Conservation (phyloP, 495 filamentous ascomycete species). For the Aspergillus carlsbadensis region DNA sequence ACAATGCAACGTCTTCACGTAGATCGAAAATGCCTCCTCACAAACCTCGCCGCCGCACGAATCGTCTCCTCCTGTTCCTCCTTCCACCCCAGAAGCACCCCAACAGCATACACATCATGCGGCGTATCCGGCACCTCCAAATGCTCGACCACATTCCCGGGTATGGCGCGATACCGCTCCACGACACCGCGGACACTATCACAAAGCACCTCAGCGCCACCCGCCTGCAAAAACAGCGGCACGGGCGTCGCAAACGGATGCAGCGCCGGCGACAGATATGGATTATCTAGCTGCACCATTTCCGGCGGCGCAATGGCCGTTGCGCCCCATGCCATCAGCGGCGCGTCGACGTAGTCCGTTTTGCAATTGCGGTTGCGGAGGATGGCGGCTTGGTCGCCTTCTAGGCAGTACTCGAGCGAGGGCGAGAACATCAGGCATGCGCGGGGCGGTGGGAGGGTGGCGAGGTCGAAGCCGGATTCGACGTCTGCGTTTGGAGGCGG, state of each 20-base stretch:
- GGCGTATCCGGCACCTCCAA: slow-evolving; percentile 24
- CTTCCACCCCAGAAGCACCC: slow-evolving; percentile 26
- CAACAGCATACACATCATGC: slow-evolving; percentile 36
- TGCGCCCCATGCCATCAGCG: slow-evolving; percentile 32
- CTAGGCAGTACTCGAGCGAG: slow-evolving; percentile 24
- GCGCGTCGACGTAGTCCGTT: slow-evolving; percentile 28
- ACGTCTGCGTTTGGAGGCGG: background rate
- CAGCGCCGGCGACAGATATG: slow-evolving; percentile 29
- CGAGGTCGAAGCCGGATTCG: background rate
- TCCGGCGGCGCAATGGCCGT: slow-evolving; percentile 20
- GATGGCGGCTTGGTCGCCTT: slow-evolving; percentile 10
- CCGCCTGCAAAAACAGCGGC: slow-evolving; percentile 33
- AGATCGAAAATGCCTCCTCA: background rate
- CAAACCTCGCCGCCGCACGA: slow-evolving; percentile 32
- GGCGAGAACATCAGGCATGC: slow-evolving; percentile 34
- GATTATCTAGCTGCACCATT: slow-evolving; percentile 14
- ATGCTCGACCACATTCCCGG: slow-evolving; percentile 22
- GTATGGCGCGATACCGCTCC: slow-evolving; percentile 21
- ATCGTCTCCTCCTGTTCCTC: slow-evolving; percentile 21
- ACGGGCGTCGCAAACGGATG: slow-evolving; percentile 30
- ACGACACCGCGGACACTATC: slow-evolving; percentile 26
- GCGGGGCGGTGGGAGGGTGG: slow-evolving; percentile 12
- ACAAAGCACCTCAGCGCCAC: slow-evolving; percentile 34
- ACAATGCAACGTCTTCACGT: too few relatives aligned
- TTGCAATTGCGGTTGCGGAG: slow-evolving; percentile 23